Percentiles rank a stretch among this genome's conserved stretches.
Conservation (phyloP, 805 yeast species). For the Teunomyces barrocoloradensis region DNA sequence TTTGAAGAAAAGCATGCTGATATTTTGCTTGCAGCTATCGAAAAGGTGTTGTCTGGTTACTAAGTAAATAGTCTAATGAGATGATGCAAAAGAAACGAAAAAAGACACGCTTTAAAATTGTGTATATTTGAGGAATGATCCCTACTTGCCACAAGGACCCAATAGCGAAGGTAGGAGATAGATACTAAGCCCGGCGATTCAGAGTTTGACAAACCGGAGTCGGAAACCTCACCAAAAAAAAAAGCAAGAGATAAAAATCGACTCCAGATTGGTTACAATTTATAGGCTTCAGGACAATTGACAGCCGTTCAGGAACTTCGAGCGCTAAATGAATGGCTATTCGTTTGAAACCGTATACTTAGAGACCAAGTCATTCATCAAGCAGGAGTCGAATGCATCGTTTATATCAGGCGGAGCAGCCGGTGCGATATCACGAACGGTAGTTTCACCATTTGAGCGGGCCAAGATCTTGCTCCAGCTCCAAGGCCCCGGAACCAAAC, state of each 20-base stretch:
- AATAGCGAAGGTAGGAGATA: too few relatives aligned
- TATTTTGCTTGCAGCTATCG: constrained; percentile 48
- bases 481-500: constrained; percentile 61
- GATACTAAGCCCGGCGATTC: not conserved
- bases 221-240: not conserved
- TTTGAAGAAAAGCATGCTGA: constrained; percentile 82
- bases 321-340: not conserved
- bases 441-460: constrained; percentile 92
- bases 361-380: constrained; percentile 23
- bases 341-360: not conserved
- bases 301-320: not conserved
- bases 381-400: constrained; percentile 57
- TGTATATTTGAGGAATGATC: too few relatives aligned
- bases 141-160: too few relatives aligned
- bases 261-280: not conserved
- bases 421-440: constrained; percentile 83
- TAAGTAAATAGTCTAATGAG: constrained; percentile 6
- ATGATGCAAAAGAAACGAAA: not conserved
- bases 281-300: not conserved
- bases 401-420: constrained; percentile 72
- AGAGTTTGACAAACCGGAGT: not conserved
- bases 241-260: not conserved
- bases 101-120: too few relatives aligned
- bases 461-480: constrained; percentile 90
- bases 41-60: constrained; percentile 36